phyloP scores from a whole-genome alignment of 2,329 filamentous ascomycete genomes.

The Didymosphaeria variabile region DNA sequence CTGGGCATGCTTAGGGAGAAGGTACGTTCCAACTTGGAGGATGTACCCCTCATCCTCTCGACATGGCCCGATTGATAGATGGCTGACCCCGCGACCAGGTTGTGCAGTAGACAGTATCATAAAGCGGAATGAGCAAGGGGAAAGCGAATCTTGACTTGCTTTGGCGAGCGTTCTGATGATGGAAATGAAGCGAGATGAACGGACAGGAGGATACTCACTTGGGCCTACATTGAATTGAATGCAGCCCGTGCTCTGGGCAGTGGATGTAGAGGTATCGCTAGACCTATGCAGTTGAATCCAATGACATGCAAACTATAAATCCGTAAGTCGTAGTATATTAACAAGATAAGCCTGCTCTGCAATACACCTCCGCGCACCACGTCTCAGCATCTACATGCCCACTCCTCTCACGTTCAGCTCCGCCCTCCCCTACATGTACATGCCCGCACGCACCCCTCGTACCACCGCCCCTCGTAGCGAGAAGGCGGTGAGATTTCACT shows the following conservation, averaged over 20 bases:
- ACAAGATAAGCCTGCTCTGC: too few relatives aligned
- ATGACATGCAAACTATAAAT: neutral
- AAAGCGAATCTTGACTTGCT: neutral
- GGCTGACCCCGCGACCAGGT: conserved; percentile 36
- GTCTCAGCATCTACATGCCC: too few relatives aligned
- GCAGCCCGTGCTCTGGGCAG: neutral
- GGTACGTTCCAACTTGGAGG: conserved; percentile 64
- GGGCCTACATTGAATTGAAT: conserved; percentile 2
- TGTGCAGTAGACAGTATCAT: conserved; percentile 39
- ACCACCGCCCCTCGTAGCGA: too few relatives aligned
- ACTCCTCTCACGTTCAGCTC: too few relatives aligned
- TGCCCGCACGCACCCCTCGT: too few relatives aligned
- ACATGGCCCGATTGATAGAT: conserved; percentile 32
- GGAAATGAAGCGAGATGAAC: neutral
- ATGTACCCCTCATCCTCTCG: conserved; percentile 27
- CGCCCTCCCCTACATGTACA: too few relatives aligned
- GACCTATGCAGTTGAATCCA: conserved; percentile 7
- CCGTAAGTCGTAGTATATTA: too few relatives aligned
- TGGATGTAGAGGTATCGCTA: conserved; percentile 9
- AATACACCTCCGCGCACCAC: too few relatives aligned
- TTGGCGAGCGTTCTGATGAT: conserved; percentile 8
- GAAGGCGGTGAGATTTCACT: too few relatives aligned
- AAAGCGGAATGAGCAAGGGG: neutral
- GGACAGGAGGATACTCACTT: neutral
- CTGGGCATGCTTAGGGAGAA: conserved; percentile 93